A percentile compares a stretch with the other conserved stretches of the same genome.
phyloP scores from a whole-genome alignment of 192 early-diverging fungal genomes.

The Coemansia sp. region DNA sequence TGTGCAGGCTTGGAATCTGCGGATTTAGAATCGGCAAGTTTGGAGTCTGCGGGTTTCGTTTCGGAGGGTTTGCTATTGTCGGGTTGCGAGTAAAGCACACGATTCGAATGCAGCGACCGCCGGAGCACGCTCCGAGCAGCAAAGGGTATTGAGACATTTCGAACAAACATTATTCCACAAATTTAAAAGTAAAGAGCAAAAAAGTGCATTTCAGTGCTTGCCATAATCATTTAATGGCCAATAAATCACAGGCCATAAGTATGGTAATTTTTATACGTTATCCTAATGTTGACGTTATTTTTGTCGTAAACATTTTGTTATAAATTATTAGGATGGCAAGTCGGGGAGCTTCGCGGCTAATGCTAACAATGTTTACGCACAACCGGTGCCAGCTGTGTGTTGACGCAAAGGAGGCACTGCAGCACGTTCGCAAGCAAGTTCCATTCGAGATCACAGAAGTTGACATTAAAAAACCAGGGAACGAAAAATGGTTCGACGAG shows the following conservation, averaged over 20 bases:
- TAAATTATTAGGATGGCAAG: neutral
- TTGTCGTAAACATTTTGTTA: neutral
- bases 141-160: neutral
- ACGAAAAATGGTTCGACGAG: constrained; percentile 49
- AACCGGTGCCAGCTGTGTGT: constrained; percentile 52
- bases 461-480: constrained; percentile 45
- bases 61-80: neutral
- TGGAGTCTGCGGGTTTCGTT: neutral
- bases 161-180: neutral
- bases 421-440: constrained; percentile 33
- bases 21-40: neutral
- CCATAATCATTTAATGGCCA: neutral
- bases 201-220: neutral
- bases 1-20: constrained; percentile 1
- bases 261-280: neutral
- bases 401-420: constrained; percentile 44
- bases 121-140: neutral
- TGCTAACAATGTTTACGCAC: constrained; percentile 53
- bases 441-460: constrained; percentile 46
- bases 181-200: neutral
- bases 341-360: constrained; percentile 19
- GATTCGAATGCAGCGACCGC: neutral
- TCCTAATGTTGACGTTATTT: neutral
- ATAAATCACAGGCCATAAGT: constrained; percentile 5
- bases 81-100: constrained; percentile 6